Percentiles rank a stretch among this genome's conserved stretches.
These are phyloP conservation scores for Hydnum rufescens DNA, from an alignment of 768 basidiomycete species.

Conservation along the genomic window DNA sequence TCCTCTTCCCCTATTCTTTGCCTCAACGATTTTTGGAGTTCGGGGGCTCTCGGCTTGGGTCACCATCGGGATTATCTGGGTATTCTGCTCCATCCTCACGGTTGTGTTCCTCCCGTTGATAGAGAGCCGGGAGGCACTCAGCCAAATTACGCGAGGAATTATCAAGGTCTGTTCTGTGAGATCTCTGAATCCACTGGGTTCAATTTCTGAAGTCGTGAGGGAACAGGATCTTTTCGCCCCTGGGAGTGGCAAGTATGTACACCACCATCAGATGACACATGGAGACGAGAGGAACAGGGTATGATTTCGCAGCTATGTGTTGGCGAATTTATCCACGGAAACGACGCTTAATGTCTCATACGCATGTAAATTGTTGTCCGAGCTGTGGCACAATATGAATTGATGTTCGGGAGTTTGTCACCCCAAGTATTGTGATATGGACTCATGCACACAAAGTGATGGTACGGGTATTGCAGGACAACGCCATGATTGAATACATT, in stretches of 20 bases:
- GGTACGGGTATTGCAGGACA: no score
- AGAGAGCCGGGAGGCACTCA: conserved; percentile 55
- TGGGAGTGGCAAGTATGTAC: conserved; percentile 4
- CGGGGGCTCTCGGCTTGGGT: conserved; percentile 64
- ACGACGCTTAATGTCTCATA: no score
- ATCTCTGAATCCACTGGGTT: background rate
- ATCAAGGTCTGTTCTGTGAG: conserved; percentile 29
- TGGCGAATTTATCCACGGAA: no score
- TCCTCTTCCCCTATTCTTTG: conserved; percentile 75
- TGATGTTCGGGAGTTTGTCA: no score
- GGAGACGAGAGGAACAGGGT: no score
- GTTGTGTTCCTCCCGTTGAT: conserved; percentile 76
- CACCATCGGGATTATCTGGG: conserved; percentile 62
- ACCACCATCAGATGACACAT: background rate
- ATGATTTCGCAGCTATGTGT: no score
- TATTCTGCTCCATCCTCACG: conserved; percentile 50
- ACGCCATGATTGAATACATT: background rate
- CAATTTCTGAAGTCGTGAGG: background rate
- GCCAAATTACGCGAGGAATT: conserved; percentile 37
- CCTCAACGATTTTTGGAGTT: conserved; percentile 46
- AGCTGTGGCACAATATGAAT: no score
- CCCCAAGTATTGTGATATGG: no score
- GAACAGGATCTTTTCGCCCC: conserved; percentile 1
- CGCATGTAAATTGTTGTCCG: no score
- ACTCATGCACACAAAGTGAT: no score